A percentile compares a stretch with the other conserved stretches of the same genome.
Evolutionary conservation across 2,329 filamentous ascomycete genomes (phyloP).

Genomic region (Lizonia empirigonia): DNA sequence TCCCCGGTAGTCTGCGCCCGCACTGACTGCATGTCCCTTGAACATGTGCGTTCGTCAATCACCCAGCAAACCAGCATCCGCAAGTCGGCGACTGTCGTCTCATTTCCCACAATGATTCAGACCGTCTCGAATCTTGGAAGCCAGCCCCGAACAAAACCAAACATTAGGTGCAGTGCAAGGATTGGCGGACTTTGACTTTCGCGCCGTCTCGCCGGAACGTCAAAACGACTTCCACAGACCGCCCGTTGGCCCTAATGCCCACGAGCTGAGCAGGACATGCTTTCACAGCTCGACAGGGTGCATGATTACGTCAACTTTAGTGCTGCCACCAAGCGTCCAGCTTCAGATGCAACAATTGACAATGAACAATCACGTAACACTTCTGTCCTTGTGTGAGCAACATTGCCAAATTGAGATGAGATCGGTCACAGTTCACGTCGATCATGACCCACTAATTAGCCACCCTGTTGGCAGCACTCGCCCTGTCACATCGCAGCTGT

Average conservation of each 20-base stretch:
- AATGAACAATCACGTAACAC: neutral
- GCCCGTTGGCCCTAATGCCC: slow-evolving; percentile 8
- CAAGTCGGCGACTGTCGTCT: slow-evolving; percentile 1
- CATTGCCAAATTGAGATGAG: slow-evolving; percentile 17
- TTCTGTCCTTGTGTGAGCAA: neutral
- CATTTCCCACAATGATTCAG: slow-evolving; percentile 1
- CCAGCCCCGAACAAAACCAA: slow-evolving; percentile 7
- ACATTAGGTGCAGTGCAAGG: slow-evolving; percentile 5
- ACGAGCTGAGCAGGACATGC: slow-evolving; percentile 4
- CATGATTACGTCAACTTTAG: neutral
- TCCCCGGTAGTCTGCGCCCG: neutral
- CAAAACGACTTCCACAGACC: slow-evolving; percentile 7
- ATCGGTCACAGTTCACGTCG: slow-evolving; percentile 7
- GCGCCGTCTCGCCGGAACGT: slow-evolving; percentile 12
- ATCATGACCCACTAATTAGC: slow-evolving; percentile 12
- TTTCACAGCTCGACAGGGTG: neutral
- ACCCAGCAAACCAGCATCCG: slow-evolving; percentile 2
- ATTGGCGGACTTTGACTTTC: slow-evolving; percentile 8
- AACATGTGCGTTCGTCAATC: slow-evolving; percentile 4
- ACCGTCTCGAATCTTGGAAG: neutral
- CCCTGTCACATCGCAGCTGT: slow-evolving; percentile 10
- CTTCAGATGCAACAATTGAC: neutral
- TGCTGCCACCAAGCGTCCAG: neutral
- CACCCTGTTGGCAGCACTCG: slow-evolving; percentile 3
- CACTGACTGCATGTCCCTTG: slow-evolving; percentile 4